These are phyloP conservation scores for Agastache rugosa DNA, from an alignment of 257 asterid genomes.

Conservation along the genomic window DNA sequence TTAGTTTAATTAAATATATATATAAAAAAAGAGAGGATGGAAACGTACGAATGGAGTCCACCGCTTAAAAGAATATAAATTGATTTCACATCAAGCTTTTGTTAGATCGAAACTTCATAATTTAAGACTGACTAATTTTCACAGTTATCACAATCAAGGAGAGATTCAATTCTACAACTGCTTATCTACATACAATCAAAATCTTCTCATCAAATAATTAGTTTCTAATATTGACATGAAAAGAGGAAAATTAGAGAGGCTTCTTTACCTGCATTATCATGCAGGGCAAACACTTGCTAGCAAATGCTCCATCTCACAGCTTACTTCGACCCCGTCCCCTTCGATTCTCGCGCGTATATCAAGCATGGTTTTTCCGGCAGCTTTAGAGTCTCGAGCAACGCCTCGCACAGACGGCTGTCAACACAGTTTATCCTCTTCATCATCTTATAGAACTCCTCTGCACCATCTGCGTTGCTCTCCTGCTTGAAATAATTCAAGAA, in stretches of 20 bases:
- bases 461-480: conserved; percentile 55
- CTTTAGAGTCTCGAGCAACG: conserved; percentile 52
- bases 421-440: conserved; percentile 63
- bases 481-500: conserved; percentile 50
- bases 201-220: too few species aligned
- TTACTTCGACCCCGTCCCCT: conserved; percentile 56
- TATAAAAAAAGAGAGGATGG: too few species aligned
- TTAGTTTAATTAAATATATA: too few species aligned
- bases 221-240: background rate
- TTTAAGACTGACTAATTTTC: too few species aligned
- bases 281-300: conserved; percentile 44
- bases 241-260: background rate
- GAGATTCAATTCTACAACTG: too few species aligned
- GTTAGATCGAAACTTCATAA: background rate
- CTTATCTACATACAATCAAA: too few species aligned
- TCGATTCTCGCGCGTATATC: conserved; percentile 52
- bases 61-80: too few species aligned
- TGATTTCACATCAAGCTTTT: background rate
- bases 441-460: conserved; percentile 60
- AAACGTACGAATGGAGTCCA: too few species aligned
- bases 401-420: conserved; percentile 39
- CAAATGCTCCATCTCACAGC: conserved; percentile 51
- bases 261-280: conserved; percentile 3
- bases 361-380: conserved; percentile 51
- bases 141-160: too few species aligned